Evolutionary conservation across 768 basidiomycete species (phyloP).

Genomic region (Lactarius tabidus): DNA sequence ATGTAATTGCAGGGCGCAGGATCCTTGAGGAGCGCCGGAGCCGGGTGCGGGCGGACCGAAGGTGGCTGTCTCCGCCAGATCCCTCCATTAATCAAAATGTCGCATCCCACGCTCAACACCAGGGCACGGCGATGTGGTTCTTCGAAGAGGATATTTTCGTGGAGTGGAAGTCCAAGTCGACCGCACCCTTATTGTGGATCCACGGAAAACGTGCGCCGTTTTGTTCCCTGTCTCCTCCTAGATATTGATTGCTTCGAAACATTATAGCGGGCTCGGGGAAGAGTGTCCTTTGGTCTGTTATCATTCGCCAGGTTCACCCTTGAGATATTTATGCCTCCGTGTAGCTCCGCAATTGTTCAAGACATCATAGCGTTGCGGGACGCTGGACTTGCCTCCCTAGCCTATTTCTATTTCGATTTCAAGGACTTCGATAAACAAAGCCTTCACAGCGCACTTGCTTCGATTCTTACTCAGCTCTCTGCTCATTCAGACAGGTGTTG

Average conservation of each 20-base stretch:
- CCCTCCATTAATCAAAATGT: not conserved
- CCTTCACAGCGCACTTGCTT: not conserved
- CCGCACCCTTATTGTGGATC: not conserved
- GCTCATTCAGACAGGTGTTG: not conserved
- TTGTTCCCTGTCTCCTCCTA: not conserved
- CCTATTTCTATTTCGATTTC: not conserved
- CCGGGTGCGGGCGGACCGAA: not conserved
- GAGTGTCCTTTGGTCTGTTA: no score
- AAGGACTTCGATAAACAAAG: not conserved
- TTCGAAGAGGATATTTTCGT: not conserved
- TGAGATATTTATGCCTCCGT: no score
- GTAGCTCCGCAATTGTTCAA: no score
- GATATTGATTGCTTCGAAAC: not conserved
- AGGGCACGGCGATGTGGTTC: not conserved
- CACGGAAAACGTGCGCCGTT: not conserved
- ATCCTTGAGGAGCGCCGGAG: not conserved
- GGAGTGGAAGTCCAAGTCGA: not conserved
- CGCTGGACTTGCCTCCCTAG: no score
- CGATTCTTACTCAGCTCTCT: not conserved
- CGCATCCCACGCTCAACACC: not conserved
- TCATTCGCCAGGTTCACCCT: no score
- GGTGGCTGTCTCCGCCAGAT: not conserved
- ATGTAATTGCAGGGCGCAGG: not conserved
- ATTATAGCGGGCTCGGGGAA: not conserved
- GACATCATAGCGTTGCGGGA: not conserved